Evolutionary conservation across 768 basidiomycete genomes (phyloP).

Genomic region (Lyophyllum decastes): DNA sequence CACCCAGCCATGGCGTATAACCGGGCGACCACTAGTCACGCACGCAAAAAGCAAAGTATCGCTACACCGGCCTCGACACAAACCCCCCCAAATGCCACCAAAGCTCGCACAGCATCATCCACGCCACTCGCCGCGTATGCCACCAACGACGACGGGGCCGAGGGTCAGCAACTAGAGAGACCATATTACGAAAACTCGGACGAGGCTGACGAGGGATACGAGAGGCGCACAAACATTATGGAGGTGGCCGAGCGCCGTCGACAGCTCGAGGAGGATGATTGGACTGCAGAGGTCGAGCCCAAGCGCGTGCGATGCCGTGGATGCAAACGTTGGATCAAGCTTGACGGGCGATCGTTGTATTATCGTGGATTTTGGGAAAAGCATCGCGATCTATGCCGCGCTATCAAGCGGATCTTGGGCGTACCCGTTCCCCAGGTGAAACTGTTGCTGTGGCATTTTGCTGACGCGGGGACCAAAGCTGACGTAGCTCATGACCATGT

Average conservation of each 20-base stretch:
- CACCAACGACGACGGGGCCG: not conserved
- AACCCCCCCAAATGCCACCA: not conserved
- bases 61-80: not conserved
- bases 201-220: not conserved
- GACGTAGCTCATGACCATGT: not conserved
- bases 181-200: not conserved
- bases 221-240: slow-evolving; percentile 11
- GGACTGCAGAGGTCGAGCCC: slow-evolving; percentile 3
- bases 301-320: slow-evolving; percentile 10
- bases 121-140: not conserved
- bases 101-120: not conserved
- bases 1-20: not conserved
- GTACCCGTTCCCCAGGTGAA: slow-evolving; percentile 4
- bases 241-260: slow-evolving; percentile 8
- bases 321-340: slow-evolving; percentile 11
- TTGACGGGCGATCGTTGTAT: slow-evolving; percentile 11
- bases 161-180: not conserved
- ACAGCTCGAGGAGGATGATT: slow-evolving; percentile 3
- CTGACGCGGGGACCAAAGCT: not conserved
- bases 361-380: slow-evolving; percentile 10
- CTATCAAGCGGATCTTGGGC: slow-evolving; percentile 7
- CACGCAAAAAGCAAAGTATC: not conserved
- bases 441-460: not conserved
- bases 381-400: slow-evolving; percentile 7
- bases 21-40: not conserved